Conservation (phyloP, 2,329 filamentous ascomycete genomes). For the Cadophora gregata region DNA sequence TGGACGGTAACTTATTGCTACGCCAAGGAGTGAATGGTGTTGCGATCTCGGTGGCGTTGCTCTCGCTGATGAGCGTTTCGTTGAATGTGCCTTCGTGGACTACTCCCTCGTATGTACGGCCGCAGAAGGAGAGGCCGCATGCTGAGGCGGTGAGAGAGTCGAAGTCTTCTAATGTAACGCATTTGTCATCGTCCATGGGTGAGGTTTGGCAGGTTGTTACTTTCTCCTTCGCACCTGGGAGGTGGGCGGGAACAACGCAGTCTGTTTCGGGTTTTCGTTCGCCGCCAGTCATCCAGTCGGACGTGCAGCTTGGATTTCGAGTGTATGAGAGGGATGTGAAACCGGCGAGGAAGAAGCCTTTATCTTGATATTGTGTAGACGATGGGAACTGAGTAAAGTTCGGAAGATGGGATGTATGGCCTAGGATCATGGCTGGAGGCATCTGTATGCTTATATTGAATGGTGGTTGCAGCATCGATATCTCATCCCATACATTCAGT, state of each 20-base stretch:
- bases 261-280: conserved; percentile 12
- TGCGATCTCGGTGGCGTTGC: conserved; percentile 14
- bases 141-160: conserved; percentile 4
- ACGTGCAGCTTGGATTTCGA: not conserved
- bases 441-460: not conserved
- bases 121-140: conserved; percentile 10
- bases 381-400: conserved; percentile 7
- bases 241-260: conserved; percentile 9
- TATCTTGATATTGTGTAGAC: conserved; percentile 3
- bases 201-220: not conserved
- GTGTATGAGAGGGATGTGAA: conserved; percentile 15
- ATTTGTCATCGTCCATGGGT: conserved; percentile 1
- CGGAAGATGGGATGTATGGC: not conserved
- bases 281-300: conserved; percentile 17
- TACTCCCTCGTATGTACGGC: conserved; percentile 13
- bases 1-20: not conserved
- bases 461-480: conserved; percentile 8
- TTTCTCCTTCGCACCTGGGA: conserved; percentile 2
- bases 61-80: not conserved
- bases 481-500: not conserved
- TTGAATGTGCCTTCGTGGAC: not conserved
- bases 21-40: not conserved
- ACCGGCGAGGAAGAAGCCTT: not conserved
- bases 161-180: conserved; percentile 7
- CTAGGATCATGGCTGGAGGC: not conserved